These are phyloP conservation scores for Sordariomycetes sp. DNA, from an alignment of 2,329 filamentous ascomycete genomes.

Conservation along the genomic window DNA sequence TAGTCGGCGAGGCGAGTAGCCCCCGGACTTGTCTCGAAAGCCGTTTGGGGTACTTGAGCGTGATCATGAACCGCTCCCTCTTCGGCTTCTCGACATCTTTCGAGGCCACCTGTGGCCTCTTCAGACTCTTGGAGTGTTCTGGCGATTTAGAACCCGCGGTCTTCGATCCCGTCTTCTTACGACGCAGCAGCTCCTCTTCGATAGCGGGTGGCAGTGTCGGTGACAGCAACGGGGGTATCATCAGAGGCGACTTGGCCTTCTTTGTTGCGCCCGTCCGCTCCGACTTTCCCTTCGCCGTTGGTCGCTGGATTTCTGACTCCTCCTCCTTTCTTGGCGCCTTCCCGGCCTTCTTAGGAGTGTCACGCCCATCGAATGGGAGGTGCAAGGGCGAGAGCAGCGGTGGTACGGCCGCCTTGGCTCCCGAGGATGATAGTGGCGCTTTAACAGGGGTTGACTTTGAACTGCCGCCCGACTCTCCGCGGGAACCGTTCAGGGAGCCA, in stretches of 20 bases:
- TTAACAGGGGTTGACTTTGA: constrained; percentile 26
- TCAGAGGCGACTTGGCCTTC: constrained; percentile 23
- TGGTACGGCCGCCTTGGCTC: constrained; percentile 31
- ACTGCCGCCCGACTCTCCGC: constrained; percentile 16
- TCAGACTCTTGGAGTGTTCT: constrained; percentile 13
- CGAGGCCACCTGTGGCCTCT: neutral
- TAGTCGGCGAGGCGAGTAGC: constrained; percentile 30
- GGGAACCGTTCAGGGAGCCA: constrained; percentile 31
- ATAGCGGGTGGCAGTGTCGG: constrained; percentile 43
- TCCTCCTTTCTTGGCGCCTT: constrained; percentile 7
- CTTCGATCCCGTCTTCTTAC: constrained; percentile 12
- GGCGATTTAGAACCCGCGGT: neutral
- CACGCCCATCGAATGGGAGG: constrained; percentile 28
- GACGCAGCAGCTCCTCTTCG: constrained; percentile 31
- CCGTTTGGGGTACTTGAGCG: constrained; percentile 36
- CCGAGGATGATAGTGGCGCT: constrained; percentile 15
- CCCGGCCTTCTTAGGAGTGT: constrained; percentile 15
- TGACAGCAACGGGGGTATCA: constrained; percentile 40
- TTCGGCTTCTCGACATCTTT: neutral
- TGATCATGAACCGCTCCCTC: constrained; percentile 25
- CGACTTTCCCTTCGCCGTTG: constrained; percentile 18
- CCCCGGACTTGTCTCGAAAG: constrained; percentile 31
- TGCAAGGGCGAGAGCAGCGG: constrained; percentile 42
- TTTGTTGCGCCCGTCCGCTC: constrained; percentile 17
- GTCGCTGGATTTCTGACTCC: constrained; percentile 13